These are phyloP conservation scores for Naegleria lovaniensis DNA, from an alignment of 208 protist genomes.

Conservation along the genomic window DNA sequence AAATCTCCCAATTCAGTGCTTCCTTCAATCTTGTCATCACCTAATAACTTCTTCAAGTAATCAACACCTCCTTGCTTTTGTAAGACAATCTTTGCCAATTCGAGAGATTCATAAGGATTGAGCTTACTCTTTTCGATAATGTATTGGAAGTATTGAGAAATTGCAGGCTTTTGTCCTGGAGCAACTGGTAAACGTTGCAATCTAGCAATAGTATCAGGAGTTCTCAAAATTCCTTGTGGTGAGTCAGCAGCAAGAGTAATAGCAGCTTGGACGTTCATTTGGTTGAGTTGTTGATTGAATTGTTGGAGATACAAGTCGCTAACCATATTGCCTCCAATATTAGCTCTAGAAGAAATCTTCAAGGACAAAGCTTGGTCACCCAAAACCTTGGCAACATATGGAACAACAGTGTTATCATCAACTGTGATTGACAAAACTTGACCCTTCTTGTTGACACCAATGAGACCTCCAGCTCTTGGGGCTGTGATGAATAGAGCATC, in stretches of 20 bases:
- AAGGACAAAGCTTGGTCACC: conserved; percentile 88
- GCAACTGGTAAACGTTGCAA: conserved; percentile 74
- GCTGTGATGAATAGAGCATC: conserved; percentile 93
- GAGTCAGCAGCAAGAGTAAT: conserved; percentile 87
- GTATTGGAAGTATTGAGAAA: conserved; percentile 96
- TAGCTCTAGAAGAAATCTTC: conserved; percentile 84
- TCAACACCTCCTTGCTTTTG: conserved; percentile 64
- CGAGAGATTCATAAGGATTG: conserved; percentile 94
- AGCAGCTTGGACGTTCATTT: conserved; percentile 83
- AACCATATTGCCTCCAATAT: conserved; percentile 83
- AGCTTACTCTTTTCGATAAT: conserved; percentile 89
- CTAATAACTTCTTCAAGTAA: conserved; percentile 94
- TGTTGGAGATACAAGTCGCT: conserved; percentile 90
- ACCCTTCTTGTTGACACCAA: conserved; percentile 92
- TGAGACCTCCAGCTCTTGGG: conserved; percentile 75
- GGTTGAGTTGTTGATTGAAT: conserved; percentile 87
- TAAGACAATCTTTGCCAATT: conserved; percentile 91
- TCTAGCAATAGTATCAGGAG: conserved; percentile 83
- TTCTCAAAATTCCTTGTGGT: conserved; percentile 86
- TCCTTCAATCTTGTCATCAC: conserved; percentile 95
- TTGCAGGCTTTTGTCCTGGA: conserved; percentile 78
- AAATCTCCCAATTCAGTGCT: conserved; percentile 97
- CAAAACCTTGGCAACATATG: conserved; percentile 84
- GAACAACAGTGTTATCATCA: conserved; percentile 92
- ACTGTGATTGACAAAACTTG: conserved; percentile 79